Evolutionary conservation across 2,329 filamentous ascomycete genomes (phyloP).

Genomic region (Cladophialophora yegresii): DNA sequence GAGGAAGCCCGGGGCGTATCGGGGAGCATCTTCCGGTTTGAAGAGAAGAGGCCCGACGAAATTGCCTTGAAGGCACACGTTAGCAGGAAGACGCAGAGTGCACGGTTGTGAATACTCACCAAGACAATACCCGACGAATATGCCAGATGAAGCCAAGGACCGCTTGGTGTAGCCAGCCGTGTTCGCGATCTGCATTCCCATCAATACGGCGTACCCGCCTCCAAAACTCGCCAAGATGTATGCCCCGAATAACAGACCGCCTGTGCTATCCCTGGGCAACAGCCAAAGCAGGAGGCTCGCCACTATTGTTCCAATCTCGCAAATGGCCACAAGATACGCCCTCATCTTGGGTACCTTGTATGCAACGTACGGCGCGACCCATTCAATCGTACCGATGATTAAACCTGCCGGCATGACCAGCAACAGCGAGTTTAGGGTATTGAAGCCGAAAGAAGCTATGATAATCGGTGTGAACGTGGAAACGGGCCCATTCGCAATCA

Average conservation of each 20-base stretch:
- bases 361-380: conserved; percentile 47
- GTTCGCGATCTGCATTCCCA: conserved; percentile 51
- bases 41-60: conserved; percentile 16
- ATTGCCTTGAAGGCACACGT: conserved; percentile 39
- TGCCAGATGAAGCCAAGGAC: conserved; percentile 28
- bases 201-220: conserved; percentile 55
- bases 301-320: conserved; percentile 49
- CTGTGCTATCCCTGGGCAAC: conserved; percentile 47
- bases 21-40: conserved; percentile 40
- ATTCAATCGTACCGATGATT: conserved; percentile 44
- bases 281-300: conserved; percentile 50
- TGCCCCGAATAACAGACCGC: conserved; percentile 52
- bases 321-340: conserved; percentile 46
- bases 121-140: conserved; percentile 36
- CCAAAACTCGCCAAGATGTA: conserved; percentile 52
- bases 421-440: conserved; percentile 64
- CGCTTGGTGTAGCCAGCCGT: conserved; percentile 38
- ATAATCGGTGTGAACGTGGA: conserved; percentile 71
- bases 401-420: conserved; percentile 54
- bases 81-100: background rate
- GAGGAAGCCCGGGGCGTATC: conserved; percentile 40
- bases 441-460: conserved; percentile 69
- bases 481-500: conserved; percentile 67
- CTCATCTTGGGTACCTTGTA: conserved; percentile 44
- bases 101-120: conserved; percentile 47